Conservation (phyloP, 169 alveolate genomes). For the Cryptosporidium bovis region DNA sequence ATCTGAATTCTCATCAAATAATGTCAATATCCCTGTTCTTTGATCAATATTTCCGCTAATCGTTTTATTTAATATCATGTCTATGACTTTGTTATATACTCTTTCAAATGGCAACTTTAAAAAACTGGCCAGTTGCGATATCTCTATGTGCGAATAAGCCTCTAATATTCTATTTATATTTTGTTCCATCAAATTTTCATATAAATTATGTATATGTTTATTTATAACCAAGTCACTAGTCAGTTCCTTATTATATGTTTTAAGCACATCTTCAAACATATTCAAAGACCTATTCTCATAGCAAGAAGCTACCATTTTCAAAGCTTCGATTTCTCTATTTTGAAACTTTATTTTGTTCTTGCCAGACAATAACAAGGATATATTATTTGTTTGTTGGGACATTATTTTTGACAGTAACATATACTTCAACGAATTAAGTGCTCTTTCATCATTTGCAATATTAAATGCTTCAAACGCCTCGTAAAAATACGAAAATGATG, state of each 20-base stretch:
- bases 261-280: constrained; percentile 87
- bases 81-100: constrained; percentile 88
- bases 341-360: constrained; percentile 87
- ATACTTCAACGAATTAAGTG: constrained; percentile 87
- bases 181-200: constrained; percentile 89
- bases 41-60: constrained; percentile 95
- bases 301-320: constrained; percentile 88
- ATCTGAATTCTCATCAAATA: constrained; percentile 87
- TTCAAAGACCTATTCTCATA: constrained; percentile 89
- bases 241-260: constrained; percentile 82
- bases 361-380: constrained; percentile 82
- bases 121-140: constrained; percentile 86
- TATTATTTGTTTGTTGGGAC: constrained; percentile 85
- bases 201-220: constrained; percentile 87
- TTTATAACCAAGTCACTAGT: constrained; percentile 86
- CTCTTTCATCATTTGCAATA: constrained; percentile 85
- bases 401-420: constrained; percentile 93
- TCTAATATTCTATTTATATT: constrained; percentile 89
- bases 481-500: constrained; percentile 95
- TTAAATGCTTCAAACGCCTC: constrained; percentile 96
- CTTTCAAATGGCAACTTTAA: constrained; percentile 85
- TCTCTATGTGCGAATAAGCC: constrained; percentile 92
- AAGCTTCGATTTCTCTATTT: constrained; percentile 89
- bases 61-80: constrained; percentile 93
- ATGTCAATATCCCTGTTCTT: constrained; percentile 90